Base-by-base conservation (phyloP, 2,329 filamentous ascomycete genomes). In the Hymenoscyphus repandus region DNA sequence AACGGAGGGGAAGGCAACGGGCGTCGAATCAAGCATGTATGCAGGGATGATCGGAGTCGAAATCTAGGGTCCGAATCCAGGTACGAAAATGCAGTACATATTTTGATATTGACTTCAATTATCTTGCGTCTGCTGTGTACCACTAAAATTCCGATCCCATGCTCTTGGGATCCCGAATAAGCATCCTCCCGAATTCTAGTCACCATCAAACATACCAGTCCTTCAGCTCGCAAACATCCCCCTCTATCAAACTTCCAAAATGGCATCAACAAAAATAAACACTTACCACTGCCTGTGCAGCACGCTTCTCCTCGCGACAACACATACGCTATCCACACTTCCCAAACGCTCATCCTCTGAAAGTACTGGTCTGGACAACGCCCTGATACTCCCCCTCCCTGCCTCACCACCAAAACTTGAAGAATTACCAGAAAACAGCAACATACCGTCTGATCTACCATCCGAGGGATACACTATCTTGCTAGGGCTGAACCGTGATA, bases 271-370 rank as follows among this genome's bases (percentile, higher is more conserved):
- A 13, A 46, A 47, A 56, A 59, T 78, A 55, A 69, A 76, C 65
- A 79, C 76, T 52, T 80, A 80, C 68, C 77, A 80, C 69, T 87
- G 84, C 73, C 66, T 83, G 64, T 88, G 84, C 74, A 80, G 73
- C 41, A 76, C 83, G 59, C 76, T 86, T 55, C 70, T 86, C 49
- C 74, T 87, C 55, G 76, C 81, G 18, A 82, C 73, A 40, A 79
- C 78, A 1, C 74, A 78, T 34, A 64, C 72, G 2, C 69, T 86
- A 42, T 54, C 69, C 27, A 57, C 67, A 0, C 72, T 85, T 10
- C 80, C 81, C 1, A 73, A 69, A 6, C 78, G 83, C 42, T 69
- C 55, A 10, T 10, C 56, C 9, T 9, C 51, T 6, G 46, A 11
- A 17, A 13, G 27, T 5, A 31, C 70, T 4, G 39, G 39, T 27